Conservation (phyloP, 306 rosid genomes). For the Quercus aquifolioides region DNA sequence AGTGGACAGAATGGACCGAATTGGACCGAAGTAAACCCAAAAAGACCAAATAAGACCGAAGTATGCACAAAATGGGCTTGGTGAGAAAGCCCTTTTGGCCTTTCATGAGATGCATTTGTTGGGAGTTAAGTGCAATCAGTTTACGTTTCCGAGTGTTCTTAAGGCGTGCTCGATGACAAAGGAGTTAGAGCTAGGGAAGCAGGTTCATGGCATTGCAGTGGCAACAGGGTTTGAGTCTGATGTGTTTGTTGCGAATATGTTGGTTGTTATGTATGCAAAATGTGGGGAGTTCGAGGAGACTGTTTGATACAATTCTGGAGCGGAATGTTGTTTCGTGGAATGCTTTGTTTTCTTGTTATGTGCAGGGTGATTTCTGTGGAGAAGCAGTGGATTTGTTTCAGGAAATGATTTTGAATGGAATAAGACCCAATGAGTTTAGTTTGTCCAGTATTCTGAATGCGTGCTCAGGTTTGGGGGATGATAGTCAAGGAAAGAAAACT, state of each 20-base stretch:
- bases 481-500: conserved; percentile 41
- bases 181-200: conserved; percentile 53
- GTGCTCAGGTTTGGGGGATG: conserved; percentile 54
- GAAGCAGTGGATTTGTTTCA: conserved; percentile 61
- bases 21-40: too few species aligned
- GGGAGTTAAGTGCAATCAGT: conserved; percentile 65
- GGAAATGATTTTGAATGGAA: conserved; percentile 57
- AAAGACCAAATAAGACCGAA: too few species aligned
- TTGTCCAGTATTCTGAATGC: conserved; percentile 71
- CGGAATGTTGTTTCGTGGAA: conserved; percentile 75
- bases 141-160: conserved; percentile 63
- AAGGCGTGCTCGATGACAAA: conserved; percentile 66
- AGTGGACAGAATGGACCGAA: too few species aligned
- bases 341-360: conserved; percentile 70
- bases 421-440: conserved; percentile 72
- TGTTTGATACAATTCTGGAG: conserved; percentile 46
- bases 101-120: conserved; percentile 53
- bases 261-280: conserved; percentile 82
- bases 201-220: conserved; percentile 54
- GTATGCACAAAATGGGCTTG: conserved; percentile 59
- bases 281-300: conserved; percentile 62
- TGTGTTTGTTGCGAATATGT: conserved; percentile 69
- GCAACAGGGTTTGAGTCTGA: conserved; percentile 72
- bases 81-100: conserved; percentile 50
- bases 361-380: conserved; percentile 41